phyloP scores from a whole-genome alignment of 2,329 filamentous ascomycete genomes.

The Cadophora malorum region DNA sequence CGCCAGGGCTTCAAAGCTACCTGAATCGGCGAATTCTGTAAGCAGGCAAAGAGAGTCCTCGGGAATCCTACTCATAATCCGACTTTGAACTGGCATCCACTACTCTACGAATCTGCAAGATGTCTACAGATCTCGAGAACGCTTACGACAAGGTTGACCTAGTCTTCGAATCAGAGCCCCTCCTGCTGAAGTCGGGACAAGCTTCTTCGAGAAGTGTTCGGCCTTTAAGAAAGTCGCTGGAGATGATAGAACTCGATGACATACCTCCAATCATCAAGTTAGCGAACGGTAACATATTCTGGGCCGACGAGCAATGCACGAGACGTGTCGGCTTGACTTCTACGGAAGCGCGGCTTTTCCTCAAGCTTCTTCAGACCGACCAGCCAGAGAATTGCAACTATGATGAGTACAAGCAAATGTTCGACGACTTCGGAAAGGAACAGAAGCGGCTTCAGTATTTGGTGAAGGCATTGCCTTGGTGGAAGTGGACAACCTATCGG shows the following conservation, averaged over 20 bases:
- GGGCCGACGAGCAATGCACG: conserved; percentile 38
- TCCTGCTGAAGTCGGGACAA: conserved; percentile 29
- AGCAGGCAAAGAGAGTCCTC: background rate
- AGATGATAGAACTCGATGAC: conserved; percentile 34
- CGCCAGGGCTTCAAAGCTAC: too few relatives aligned
- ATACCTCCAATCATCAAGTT: conserved; percentile 40
- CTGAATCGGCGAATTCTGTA: too few relatives aligned
- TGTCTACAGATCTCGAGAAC: conserved; percentile 26
- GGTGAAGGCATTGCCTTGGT: conserved; percentile 32
- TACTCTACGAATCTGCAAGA: background rate
- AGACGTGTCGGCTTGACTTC: conserved; percentile 37
- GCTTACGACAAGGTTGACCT: conserved; percentile 25
- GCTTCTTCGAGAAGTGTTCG: conserved; percentile 20
- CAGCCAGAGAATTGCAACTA: conserved; percentile 36
- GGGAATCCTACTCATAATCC: background rate
- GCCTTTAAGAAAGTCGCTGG: conserved; percentile 20
- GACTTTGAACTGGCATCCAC: background rate
- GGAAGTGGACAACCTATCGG: conserved; percentile 26
- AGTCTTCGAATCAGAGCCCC: conserved; percentile 23
- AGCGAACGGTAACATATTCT: conserved; percentile 38
- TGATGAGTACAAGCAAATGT: conserved; percentile 36
- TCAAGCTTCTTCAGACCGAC: conserved; percentile 34
- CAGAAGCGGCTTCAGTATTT: conserved; percentile 29
- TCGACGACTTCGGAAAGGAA: conserved; percentile 36
- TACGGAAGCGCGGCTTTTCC: conserved; percentile 36